phyloP scores from a whole-genome alignment of 139 green algal species.

The Haematococcus lacustris region DNA sequence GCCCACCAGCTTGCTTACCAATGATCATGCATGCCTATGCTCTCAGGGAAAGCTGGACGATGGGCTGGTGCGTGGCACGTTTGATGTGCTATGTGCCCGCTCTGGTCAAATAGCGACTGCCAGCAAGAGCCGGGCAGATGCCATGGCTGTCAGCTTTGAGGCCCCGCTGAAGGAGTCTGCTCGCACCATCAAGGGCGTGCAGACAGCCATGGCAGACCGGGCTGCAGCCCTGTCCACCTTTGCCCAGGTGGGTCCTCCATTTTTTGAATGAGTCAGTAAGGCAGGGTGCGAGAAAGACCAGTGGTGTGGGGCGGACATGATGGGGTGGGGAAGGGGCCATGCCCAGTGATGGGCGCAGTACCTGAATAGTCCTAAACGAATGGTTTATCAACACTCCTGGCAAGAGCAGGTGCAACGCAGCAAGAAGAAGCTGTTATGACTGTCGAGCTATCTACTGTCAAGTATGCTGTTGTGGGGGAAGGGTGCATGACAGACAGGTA shows the following conservation, averaged over 20 bases:
- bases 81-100: conserved; percentile 15
- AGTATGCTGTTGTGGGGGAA: too few species aligned
- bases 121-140: conserved; percentile 16
- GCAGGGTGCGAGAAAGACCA: not conserved
- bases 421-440: too few species aligned
- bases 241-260: conserved; percentile 19
- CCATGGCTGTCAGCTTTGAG: conserved; percentile 58
- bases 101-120: conserved; percentile 12
- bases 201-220: conserved; percentile 62
- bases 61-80: conserved; percentile 4
- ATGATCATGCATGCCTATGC: too few species aligned
- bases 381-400: too few species aligned
- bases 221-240: conserved; percentile 38
- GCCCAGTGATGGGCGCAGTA: not conserved
- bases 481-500: too few species aligned
- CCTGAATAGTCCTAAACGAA: too few species aligned
- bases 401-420: too few species aligned
- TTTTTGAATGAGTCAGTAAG: not conserved
- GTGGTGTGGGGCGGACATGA: not conserved
- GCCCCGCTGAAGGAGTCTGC: conserved; percentile 80
- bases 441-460: too few species aligned
- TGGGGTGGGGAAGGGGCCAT: not conserved
- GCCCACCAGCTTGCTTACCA: too few species aligned
- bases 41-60: conserved; percentile 21
- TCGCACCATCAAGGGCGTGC: conserved; percentile 55